Base-by-base conservation (phyloP, 1,139 yeast genomes). In the Kodamaea derodonti region DNA sequence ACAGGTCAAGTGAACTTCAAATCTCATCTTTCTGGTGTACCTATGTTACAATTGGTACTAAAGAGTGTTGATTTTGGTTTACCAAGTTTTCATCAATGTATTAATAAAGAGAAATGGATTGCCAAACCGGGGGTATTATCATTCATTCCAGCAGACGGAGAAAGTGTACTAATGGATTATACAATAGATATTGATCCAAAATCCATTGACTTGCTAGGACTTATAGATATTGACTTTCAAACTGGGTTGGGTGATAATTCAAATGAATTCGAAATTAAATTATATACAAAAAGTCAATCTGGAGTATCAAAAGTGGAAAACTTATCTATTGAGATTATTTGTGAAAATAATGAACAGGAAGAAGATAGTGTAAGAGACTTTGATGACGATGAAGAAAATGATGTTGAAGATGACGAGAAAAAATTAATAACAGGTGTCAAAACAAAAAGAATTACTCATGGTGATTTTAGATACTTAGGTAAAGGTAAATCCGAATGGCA, bases 131-230 rank as follows among this genome's bases (percentile, higher is more conserved):
- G 75, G 0, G 44, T 63, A 0, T 52, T 88, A 28, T 66, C 78
- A 12, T 86, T 90, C 49, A 72, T 84, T 14, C 98, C 98, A 3
- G 95, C 97, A 0, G 97, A 92, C 56, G 97, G 95, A 4, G 72
- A 66, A 41, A 76, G 80, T 27, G 67, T 73, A 4, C 56, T 92
- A 14, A 73, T 83, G 71, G 63, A 74, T 16, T 92, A 92, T 52
- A 66, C 74, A 5, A 56, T 84, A 22, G 85, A 84, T 39, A 54
- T 75, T 26, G 56, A 56, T 34, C 33, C 49, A 34, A 30, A 60
- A 36, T 49, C 51, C 32, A 38, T 36, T 11, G 51, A 49, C 13
- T 48, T 56, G 54, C 46, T 72, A 14, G 94, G 92, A 0, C 52
- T 79, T 8, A 70, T 87, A 2, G 70, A 66, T 20, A 75, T 81